phyloP scores from a whole-genome alignment of 164 flowering plant genomes.

The Magnolia officinalis region DNA sequence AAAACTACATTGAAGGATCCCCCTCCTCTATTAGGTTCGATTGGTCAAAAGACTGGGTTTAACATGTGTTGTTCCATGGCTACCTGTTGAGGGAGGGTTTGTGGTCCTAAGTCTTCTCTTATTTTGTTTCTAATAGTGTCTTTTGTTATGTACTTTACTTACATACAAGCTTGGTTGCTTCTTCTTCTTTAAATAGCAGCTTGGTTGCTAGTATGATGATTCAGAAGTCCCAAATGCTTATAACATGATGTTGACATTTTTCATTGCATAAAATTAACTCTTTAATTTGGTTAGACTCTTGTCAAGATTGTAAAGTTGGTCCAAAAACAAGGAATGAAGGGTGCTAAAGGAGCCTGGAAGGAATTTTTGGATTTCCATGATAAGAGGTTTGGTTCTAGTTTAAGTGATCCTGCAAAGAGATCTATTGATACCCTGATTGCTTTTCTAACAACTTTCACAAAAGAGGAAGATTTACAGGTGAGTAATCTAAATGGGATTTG shows the following conservation, averaged over 20 bases:
- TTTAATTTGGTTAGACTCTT: conserved; percentile 43
- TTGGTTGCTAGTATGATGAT: no score
- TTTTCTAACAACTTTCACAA: conserved; percentile 58
- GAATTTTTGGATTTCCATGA: conserved; percentile 56
- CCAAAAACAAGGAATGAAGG: conserved; percentile 63
- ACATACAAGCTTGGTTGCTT: no score
- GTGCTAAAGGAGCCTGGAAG: conserved; percentile 75
- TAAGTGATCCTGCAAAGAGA: conserved; percentile 77
- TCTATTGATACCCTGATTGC: conserved; percentile 47
- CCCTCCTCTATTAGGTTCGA: no score
- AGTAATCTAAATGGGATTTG: neutral
- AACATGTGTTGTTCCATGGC: no score
- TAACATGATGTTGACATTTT: neutral
- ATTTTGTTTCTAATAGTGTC: no score
- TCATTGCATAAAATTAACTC: neutral
- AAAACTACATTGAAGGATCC: no score
- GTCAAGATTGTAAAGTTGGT: conserved; percentile 62
- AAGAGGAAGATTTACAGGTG: conserved; percentile 62
- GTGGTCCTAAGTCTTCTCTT: no score
- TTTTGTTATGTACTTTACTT: no score
- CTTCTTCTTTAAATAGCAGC: no score
- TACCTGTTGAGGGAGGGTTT: no score
- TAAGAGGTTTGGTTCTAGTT: conserved; percentile 45
- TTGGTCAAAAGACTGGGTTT: no score
- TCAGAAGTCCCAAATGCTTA: neutral